Evolutionary conservation across 108 stramenopile genomes (phyloP), one percentile per base, ranked within the genome.

Genomic region (Skeletonema grethae): DNA sequence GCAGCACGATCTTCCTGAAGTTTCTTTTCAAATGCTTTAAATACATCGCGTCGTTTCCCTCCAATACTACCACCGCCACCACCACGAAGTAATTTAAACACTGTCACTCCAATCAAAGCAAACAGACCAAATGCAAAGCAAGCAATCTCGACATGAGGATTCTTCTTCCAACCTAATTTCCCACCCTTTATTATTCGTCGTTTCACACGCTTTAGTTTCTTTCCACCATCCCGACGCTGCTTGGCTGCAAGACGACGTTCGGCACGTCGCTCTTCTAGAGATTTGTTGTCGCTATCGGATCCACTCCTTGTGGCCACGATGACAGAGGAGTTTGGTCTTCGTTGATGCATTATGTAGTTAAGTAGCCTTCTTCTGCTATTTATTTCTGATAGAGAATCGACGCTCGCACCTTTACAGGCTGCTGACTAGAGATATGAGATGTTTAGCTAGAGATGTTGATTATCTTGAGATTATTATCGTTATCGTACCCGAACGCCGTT

Each of bases 171-270:
- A 29, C n/a, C 18, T 13, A 13, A 30, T 20, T 55, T 31, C 32
- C 28, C 46, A 4, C 28, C n/a, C 6, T 34, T 67, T 16, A 48
- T 20, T 31, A 7, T 20, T 7, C 28, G 18, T 35, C 69, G 69
- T 46, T 60, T 50, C 34, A 62, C 45, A 12, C 70, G 61, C 18
- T 38, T 28, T 28, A 71, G 50, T 18, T 50, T 48, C 31, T 46
- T 30, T n/a, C 57, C 67, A 20, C 41, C 61, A 31, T 41, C 61
- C 25, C 43, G 67, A 15, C 62, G 73, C 57, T 75, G 56, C 57
- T 75, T 81, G 6, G 46, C 46, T 5, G 46, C 46, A n/a, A 69
- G 60, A 30, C 80, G 69, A 25, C 80, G 80, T 69, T 81, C 80
- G 50, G 58, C 32, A 6, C 80, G 80, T 16, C 80, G 80, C 41